Evolutionary conservation across 768 basidiomycete species (phyloP).

Genomic region (Saitozyma podzolica): DNA sequence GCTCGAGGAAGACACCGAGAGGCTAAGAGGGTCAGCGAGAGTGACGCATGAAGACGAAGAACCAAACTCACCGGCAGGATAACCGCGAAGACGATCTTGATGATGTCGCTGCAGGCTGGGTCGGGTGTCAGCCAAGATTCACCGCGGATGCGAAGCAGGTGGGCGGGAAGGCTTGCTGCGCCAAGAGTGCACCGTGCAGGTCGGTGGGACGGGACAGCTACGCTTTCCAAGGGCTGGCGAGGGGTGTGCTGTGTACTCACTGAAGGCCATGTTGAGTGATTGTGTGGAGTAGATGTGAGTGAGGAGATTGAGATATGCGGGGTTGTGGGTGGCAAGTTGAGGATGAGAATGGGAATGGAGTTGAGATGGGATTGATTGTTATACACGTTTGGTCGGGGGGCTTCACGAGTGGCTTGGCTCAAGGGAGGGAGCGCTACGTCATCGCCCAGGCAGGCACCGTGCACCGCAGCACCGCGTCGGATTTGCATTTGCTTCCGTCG

Average conservation of each 20-base stretch:
- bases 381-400: too few species aligned
- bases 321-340: too few species aligned
- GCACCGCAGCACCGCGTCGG: too few species aligned
- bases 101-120: conserved; percentile 39
- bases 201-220: neutral
- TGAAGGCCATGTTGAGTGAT: conserved; percentile 37
- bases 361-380: too few species aligned
- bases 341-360: too few species aligned
- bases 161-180: conserved; percentile 1
- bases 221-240: neutral
- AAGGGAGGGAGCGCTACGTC: too few species aligned
- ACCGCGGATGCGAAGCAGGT: neutral
- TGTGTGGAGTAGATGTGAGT: neutral
- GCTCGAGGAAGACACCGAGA: conserved; percentile 82
- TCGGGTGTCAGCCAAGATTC: conserved; percentile 4
- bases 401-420: too few species aligned
- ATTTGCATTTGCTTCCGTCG: too few species aligned
- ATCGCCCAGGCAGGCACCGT: too few species aligned
- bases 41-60: neutral
- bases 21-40: conserved; percentile 58
- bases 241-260: conserved; percentile 19
- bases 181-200: neutral
- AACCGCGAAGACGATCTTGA: conserved; percentile 47
- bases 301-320: neutral
- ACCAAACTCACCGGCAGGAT: conserved; percentile 29